Evolutionary conservation across 805 yeast genomes (phyloP), one percentile per base, ranked within the genome.

Genomic region (Yamadazyma scolyti): DNA sequence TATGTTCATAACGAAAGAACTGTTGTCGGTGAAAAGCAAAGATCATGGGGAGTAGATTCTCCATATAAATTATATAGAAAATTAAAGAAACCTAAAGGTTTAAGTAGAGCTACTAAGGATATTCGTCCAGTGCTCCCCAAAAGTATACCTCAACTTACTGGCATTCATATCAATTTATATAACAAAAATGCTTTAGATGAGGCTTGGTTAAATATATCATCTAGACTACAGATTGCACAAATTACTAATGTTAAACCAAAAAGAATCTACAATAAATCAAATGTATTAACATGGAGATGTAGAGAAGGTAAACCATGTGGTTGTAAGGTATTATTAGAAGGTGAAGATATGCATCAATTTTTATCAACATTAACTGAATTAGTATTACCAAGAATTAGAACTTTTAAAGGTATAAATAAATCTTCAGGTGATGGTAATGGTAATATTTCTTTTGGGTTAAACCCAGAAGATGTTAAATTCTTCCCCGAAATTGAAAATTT

Each of bases 401-500:
- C 87, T 29, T 93, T 84, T 59, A 65, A 68, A 43, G 97, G 97
- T 29, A 68, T 93, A 30, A 73, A 77, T 19, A 77, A 77, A 58
- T 68, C 73, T 26, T 65, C 88, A 4, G 98, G 97, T 39, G 97
- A 89, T 57, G 69, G 73, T 32, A 73, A 70, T 48, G 99, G 98
- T 36, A 84, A 86, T 55, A 73, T 94, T 36, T 73, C 93, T 7
- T 79, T 93, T 52, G 96, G 96, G 26, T 60, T 93, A 46, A 75
- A 74, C 23, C 77, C 85, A 2, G 85, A 82, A 32, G 87, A 85
- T 47, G 76, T 84, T 31, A 77, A 75, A 48, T 72, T 71, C 51
- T 93, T 93, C 73, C 99, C 99, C 3, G 98, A 93, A 61, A 78
- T 93, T 40, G 96, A 89, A 53, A 75, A 80, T 36, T 87, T 83